Evolutionary conservation across 2,329 filamentous ascomycete species (phyloP).

Genomic region (Curvularia sp.): DNA sequence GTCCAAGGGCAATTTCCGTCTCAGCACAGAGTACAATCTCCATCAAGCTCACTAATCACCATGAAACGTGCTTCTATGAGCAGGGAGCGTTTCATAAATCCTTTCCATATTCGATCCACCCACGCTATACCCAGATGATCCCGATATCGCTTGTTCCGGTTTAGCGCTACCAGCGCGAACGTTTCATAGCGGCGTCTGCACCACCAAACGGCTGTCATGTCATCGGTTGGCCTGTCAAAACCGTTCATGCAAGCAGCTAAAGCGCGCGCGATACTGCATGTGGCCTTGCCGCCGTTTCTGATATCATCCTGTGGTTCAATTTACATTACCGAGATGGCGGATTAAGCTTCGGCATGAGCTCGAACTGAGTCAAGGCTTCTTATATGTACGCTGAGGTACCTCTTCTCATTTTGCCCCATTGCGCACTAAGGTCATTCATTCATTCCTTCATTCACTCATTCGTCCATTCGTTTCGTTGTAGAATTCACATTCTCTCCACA

Average conservation of each 20-base stretch:
- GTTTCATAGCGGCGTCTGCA: slow-evolving; percentile 31
- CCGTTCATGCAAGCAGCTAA: slow-evolving; percentile 17
- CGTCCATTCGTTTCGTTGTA: slow-evolving; percentile 17
- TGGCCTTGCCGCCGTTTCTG: slow-evolving; percentile 13
- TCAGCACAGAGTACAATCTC: not conserved
- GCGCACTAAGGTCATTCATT: slow-evolving; percentile 28
- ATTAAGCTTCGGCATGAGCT: slow-evolving; percentile 6
- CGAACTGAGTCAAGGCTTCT: slow-evolving; percentile 18
- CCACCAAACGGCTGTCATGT: slow-evolving; percentile 18
- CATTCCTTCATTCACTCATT: slow-evolving; percentile 21
- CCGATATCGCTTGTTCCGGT: not conserved
- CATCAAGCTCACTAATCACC: slow-evolving; percentile 6
- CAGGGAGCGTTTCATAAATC: slow-evolving; percentile 25
- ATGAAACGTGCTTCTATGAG: slow-evolving; percentile 28
- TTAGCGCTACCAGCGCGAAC: slow-evolving; percentile 20
- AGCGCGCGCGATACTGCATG: slow-evolving; percentile 26
- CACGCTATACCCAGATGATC: slow-evolving; percentile 12
- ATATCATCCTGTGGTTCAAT: slow-evolving; percentile 4
- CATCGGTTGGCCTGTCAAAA: slow-evolving; percentile 16
- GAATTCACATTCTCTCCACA: slow-evolving; percentile 16
- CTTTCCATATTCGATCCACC: slow-evolving; percentile 20
- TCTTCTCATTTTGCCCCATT: slow-evolving; percentile 17
- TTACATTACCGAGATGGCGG: slow-evolving; percentile 2
- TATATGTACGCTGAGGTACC: slow-evolving; percentile 8
- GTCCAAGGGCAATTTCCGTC: slow-evolving; percentile 7